Evolutionary conservation across 257 asterid species (phyloP).

Genomic region (Nyctanthes arbortristis): DNA sequence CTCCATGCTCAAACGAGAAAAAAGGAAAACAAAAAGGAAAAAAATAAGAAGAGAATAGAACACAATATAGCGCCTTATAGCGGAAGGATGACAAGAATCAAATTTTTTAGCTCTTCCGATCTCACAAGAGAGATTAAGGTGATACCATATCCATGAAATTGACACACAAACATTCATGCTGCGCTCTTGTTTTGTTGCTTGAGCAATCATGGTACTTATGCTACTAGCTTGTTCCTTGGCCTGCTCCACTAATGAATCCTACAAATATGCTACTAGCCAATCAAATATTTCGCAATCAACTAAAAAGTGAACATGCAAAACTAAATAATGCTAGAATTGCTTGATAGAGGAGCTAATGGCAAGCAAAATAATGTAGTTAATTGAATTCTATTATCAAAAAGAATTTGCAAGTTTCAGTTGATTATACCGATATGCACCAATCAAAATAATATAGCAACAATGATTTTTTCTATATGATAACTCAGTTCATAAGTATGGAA

Average conservation of each 20-base stretch:
- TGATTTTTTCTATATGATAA: neutral
- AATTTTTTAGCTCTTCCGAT: neutral
- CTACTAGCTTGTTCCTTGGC: conserved; percentile 97
- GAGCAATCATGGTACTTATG: conserved; percentile 81
- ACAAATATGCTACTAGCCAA: conserved; percentile 19
- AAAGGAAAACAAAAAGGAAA: too few relatives aligned
- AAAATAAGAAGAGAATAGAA: too few relatives aligned
- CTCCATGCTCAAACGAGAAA: too few relatives aligned
- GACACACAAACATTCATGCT: neutral
- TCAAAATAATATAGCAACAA: neutral
- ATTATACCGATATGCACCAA: conserved; percentile 9
- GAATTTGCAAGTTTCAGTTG: neutral
- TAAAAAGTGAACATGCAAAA: neutral
- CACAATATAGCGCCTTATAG: too few relatives aligned
- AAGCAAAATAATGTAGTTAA: neutral
- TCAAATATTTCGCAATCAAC: neutral
- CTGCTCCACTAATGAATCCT: conserved; percentile 97
- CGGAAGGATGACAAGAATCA: too few relatives aligned
- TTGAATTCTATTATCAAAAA: neutral
- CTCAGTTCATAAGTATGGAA: neutral
- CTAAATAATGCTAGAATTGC: neutral
- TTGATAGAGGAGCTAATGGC: neutral
- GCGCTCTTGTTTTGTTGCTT: conserved; percentile 76
- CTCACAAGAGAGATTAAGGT: neutral
- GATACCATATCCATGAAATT: neutral